A percentile compares a stretch with the other conserved stretches of the same genome.
Evolutionary conservation across 2,329 filamentous ascomycete species (phyloP).

Genomic region (Phaeophleospora eucalypticola): DNA sequence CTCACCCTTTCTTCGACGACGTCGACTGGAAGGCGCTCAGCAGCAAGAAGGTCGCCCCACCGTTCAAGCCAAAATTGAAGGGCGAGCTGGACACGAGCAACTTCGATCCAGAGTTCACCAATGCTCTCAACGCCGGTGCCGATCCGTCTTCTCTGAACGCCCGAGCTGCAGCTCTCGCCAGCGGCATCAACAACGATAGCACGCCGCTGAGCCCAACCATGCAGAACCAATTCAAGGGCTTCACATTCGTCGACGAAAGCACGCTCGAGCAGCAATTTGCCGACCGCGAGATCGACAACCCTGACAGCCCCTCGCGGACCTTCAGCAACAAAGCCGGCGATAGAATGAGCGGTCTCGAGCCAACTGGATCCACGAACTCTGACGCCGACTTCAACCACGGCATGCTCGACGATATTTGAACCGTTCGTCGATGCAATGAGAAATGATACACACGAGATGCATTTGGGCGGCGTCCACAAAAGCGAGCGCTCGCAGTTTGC

Average conservation of each 20-base stretch:
- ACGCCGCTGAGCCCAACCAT: slow-evolving; percentile 92
- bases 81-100: slow-evolving; percentile 95
- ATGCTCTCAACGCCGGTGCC: slow-evolving; percentile 79
- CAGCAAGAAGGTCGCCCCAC: slow-evolving; percentile 89
- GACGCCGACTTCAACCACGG: slow-evolving; percentile 46
- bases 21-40: slow-evolving; percentile 85
- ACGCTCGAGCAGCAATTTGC: slow-evolving; percentile 79
- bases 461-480: background rate
- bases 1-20: slow-evolving; percentile 89
- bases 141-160: slow-evolving; percentile 80
- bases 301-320: slow-evolving; percentile 33
- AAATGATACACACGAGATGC: slow-evolving; percentile 1
- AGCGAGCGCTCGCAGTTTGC: background rate
- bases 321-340: slow-evolving; percentile 40
- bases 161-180: slow-evolving; percentile 78
- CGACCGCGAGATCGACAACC: slow-evolving; percentile 40
- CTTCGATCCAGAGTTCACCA: slow-evolving; percentile 98
- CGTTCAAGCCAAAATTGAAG: slow-evolving; percentile 96
- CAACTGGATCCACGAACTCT: slow-evolving; percentile 31
- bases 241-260: slow-evolving; percentile 98
- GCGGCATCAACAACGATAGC: slow-evolving; percentile 75
- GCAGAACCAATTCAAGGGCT: slow-evolving; percentile 97
- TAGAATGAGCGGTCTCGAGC: slow-evolving; percentile 51
- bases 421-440: background rate
- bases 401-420: slow-evolving; percentile 37